Conservation (phyloP, 177 flowering plant genomes). For the Vitis hybrid region DNA sequence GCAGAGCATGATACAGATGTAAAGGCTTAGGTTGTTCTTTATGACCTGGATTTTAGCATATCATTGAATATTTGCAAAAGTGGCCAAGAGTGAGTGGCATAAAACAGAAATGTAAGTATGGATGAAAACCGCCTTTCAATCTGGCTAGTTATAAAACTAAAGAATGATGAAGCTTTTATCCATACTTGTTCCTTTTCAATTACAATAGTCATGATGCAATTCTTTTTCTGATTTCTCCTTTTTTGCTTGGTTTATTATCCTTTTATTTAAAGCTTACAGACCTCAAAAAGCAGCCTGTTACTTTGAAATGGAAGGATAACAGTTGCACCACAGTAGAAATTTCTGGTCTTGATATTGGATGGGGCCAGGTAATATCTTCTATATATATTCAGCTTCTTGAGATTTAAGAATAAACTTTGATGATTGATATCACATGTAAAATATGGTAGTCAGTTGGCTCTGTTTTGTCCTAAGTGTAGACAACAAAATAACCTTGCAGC, state of each 20-base stretch:
- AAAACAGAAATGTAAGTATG: no score
- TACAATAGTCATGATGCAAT: background rate
- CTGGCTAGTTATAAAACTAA: no score
- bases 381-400: background rate
- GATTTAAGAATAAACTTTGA: no score
- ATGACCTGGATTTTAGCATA: no score
- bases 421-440: background rate
- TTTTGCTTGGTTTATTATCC: constrained; percentile 1
- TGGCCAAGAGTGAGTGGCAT: no score
- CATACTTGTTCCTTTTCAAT: no score
- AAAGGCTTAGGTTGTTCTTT: no score
- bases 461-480: background rate
- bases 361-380: constrained; percentile 79
- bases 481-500: background rate
- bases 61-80: no score
- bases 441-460: background rate
- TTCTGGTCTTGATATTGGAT: constrained; percentile 93
- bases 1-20: no score
- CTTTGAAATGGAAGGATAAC: constrained; percentile 54
- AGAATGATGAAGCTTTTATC: no score
- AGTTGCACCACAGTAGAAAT: constrained; percentile 70
- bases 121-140: no score
- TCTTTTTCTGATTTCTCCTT: background rate
- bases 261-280: constrained; percentile 72
- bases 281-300: constrained; percentile 50